Evolutionary conservation across 129 eudicot species (phyloP).

Genomic region (Dittrichia graveolens): DNA sequence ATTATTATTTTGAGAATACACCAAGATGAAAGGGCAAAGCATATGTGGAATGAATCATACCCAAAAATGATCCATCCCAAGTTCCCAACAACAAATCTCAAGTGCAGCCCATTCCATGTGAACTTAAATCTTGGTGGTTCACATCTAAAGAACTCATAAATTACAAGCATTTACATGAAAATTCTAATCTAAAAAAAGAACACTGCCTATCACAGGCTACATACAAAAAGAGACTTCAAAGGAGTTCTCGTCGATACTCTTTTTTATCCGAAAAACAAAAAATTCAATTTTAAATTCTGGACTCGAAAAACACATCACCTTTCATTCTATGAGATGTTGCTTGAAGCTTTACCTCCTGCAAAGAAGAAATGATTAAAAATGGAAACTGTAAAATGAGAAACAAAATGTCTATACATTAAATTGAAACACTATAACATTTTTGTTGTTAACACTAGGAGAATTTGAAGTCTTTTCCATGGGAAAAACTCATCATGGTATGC

Average conservation of each 20-base stretch:
- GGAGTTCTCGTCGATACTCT: slow-evolving; percentile 12
- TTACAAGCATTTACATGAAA: slow-evolving; percentile 32
- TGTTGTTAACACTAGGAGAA: background rate
- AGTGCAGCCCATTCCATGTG: background rate
- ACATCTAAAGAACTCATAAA: background rate
- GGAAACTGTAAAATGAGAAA: background rate
- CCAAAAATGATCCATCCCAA: slow-evolving; percentile 16
- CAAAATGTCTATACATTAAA: background rate
- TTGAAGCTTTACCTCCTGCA: slow-evolving; percentile 34
- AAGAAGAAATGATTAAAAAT: slow-evolving; percentile 3
- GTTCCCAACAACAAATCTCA: slow-evolving; percentile 11
- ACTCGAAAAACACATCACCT: slow-evolving; percentile 22
- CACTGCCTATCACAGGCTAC: slow-evolving; percentile 13
- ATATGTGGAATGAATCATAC: too few relatives aligned
- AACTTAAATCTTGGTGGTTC: background rate
- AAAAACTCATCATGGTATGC: background rate
- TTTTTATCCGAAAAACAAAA: background rate
- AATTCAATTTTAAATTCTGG: slow-evolving; percentile 3
- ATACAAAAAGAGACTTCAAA: slow-evolving; percentile 30
- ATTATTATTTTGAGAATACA: background rate
- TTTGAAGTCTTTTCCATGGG: background rate
- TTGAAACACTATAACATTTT: background rate
- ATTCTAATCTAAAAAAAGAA: background rate
- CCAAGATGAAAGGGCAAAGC: slow-evolving; percentile 11
- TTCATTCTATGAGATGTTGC: slow-evolving; percentile 26